Conservation (phyloP, 2,329 filamentous ascomycete species). For the Ophiostoma ips region DNA sequence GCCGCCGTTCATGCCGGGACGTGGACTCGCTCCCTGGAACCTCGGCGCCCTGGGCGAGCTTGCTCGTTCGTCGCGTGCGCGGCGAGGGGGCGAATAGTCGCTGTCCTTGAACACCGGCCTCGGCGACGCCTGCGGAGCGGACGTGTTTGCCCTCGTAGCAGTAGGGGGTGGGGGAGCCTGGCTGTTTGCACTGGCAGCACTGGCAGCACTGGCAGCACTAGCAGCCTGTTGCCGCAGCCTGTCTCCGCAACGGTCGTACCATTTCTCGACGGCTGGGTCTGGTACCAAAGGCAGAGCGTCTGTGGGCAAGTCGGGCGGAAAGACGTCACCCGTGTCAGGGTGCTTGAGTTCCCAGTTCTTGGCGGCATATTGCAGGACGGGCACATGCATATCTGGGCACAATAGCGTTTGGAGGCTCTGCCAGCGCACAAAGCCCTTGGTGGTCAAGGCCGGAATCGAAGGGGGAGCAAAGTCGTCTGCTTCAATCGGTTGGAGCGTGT, state of each 20-base stretch:
- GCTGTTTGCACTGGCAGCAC: slow-evolving; percentile 21
- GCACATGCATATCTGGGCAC: slow-evolving; percentile 75
- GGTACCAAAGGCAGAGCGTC: slow-evolving; percentile 56
- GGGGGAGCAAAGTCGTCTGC: slow-evolving; percentile 61
- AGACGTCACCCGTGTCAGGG: slow-evolving; percentile 56
- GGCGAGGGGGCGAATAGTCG: slow-evolving; percentile 18
- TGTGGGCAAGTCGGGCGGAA: slow-evolving; percentile 44
- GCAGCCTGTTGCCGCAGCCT: slow-evolving; percentile 47
- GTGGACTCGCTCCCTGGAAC: not conserved
- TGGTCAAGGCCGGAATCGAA: slow-evolving; percentile 68
- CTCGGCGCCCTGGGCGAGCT: not conserved
- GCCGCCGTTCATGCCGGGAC: not conserved
- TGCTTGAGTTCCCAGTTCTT: slow-evolving; percentile 62
- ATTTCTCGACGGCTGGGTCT: slow-evolving; percentile 68
- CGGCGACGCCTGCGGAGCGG: not conserved
- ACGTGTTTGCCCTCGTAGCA: too few relatives aligned
- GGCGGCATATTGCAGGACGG: slow-evolving; percentile 69
- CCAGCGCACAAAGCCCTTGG: slow-evolving; percentile 81
- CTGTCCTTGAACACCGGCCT: slow-evolving; percentile 17
- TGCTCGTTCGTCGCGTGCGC: not conserved
- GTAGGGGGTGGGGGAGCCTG: slow-evolving; percentile 18
- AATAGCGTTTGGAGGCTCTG: slow-evolving; percentile 82
- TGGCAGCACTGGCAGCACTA: not conserved
- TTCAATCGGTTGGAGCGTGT: slow-evolving; percentile 64
- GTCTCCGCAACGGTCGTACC: slow-evolving; percentile 69